A percentile compares a stretch with the other conserved stretches of the same genome.
phyloP scores from a whole-genome alignment of 208 protist species.

The Porcisia hertigi region DNA sequence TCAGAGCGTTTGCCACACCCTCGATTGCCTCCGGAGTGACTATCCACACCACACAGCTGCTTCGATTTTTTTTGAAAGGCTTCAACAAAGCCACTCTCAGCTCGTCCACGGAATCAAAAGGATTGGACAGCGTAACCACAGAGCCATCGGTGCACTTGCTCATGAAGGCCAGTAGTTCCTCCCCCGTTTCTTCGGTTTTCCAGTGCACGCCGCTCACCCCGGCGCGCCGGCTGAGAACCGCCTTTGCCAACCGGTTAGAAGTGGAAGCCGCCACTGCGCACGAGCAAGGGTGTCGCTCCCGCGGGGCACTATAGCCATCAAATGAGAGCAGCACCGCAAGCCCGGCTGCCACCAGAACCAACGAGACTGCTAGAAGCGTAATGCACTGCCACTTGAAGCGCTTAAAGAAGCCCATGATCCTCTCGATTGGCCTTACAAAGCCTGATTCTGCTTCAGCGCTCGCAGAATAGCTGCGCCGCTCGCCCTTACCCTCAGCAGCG shows the following conservation, averaged over 20 bases:
- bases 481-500: neutral
- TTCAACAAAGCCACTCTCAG: slow-evolving; percentile 28
- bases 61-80: slow-evolving; percentile 12
- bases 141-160: slow-evolving; percentile 8
- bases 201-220: slow-evolving; percentile 44
- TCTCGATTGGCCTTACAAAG: neutral
- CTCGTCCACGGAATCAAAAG: slow-evolving; percentile 19
- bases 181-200: slow-evolving; percentile 3
- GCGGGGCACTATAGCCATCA: neutral
- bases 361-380: neutral
- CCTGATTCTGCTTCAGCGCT: neutral
- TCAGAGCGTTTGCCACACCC: slow-evolving; percentile 47
- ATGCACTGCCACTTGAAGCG: neutral
- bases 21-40: slow-evolving; percentile 32
- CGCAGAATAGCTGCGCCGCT: neutral
- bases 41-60: slow-evolving; percentile 61
- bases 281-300: slow-evolving; percentile 20
- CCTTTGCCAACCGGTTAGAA: slow-evolving; percentile 26
- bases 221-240: slow-evolving; percentile 26
- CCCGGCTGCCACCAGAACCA: neutral
- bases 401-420: neutral
- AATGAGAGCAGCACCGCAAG: neutral
- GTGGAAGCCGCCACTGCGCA: slow-evolving; percentile 8
- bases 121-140: slow-evolving; percentile 5
- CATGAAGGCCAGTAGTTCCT: slow-evolving; percentile 16